Base-by-base conservation (phyloP, 2,329 filamentous ascomycete species). In the Epichloe amarillans region DNA sequence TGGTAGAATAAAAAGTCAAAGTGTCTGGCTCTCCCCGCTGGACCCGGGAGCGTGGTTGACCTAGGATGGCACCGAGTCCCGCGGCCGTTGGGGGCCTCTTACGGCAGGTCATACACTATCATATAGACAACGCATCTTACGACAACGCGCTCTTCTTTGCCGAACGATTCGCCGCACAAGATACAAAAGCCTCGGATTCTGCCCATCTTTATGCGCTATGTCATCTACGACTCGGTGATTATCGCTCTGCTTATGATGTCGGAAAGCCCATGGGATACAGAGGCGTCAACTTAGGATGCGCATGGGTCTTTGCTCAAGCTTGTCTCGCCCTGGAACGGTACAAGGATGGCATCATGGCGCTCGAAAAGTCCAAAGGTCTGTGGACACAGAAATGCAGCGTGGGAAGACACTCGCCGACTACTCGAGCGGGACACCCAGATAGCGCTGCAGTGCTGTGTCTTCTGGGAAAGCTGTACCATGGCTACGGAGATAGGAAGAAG, bases 61-160 rank as follows among this genome's bases (percentile, higher is more conserved):
- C 56, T 54, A 63, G 52, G 50, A 80, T 81, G 77, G 74, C 75
- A 52, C 77, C 76, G 38, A 73, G 72, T 51, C 71, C 65, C 56
- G 67, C 70, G 47, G 70, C 72, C 56, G 69, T 77, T 42, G 72
- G 72, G 47, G 69, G 70, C 60, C 69, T 80, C 54, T 61, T 84
- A 52, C 74, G 76, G 61, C 79, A 83, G 65, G 69, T 77, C 52
- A 71, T 84, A 51, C 70, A 82, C 61, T 83, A 84, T 63, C 80
- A 84, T 60, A 82, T 98, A 66, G 93, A 98, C 73, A 95, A 95
- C 64, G 84, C 89, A 62, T 81, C 90, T 38, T 77, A 86, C 63
- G 83, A 90, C 51, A 97, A 95, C 64, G 93, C 93, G 51, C 82
- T 95, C 41, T 98, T 98, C 70, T 88, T 95, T 54, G 86, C 93